Evolutionary conservation across 805 yeast species (phyloP).

Genomic region (Candida takata): DNA sequence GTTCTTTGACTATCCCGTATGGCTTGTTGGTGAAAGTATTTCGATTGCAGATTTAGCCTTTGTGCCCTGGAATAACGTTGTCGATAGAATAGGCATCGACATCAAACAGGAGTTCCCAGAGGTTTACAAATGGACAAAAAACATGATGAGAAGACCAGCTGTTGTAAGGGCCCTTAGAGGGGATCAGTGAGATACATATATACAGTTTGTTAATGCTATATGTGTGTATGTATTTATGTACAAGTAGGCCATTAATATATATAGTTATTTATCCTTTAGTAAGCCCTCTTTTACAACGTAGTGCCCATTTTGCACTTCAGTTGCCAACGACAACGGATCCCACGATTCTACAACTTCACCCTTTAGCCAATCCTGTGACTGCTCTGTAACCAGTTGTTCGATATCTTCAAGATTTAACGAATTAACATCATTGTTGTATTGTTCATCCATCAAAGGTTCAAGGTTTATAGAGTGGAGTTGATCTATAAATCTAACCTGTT

Average conservation of each 20-base stretch:
- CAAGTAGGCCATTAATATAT: too few species aligned
- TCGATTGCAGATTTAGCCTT: conserved; percentile 88
- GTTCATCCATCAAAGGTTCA: conserved; percentile 10
- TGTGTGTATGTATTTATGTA: too few species aligned
- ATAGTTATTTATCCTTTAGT: conserved; percentile 24
- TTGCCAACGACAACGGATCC: conserved; percentile 33
- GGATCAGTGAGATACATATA: conserved; percentile 34
- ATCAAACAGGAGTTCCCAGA: conserved; percentile 87
- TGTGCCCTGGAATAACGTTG: conserved; percentile 96
- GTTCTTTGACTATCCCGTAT: conserved; percentile 87
- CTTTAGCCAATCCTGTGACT: conserved; percentile 22
- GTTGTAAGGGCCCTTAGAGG: conserved; percentile 83
- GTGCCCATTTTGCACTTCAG: conserved; percentile 29
- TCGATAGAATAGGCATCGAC: conserved; percentile 85
- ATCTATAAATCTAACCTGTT: conserved; percentile 45
- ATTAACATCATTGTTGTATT: conserved; percentile 25
- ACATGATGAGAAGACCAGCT: conserved; percentile 93
- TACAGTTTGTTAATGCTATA: too few species aligned
- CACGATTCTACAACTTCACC: conserved; percentile 39
- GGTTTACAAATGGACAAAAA: conserved; percentile 92
- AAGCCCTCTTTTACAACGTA: conserved; percentile 42
- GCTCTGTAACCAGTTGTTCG: conserved; percentile 18
- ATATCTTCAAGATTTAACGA: conserved; percentile 29
- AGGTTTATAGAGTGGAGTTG: conserved; percentile 31
- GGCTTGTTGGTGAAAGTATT: conserved; percentile 84